Conservation (phyloP, 139 green algal genomes). For the Cymbomonas tetramitiformis region DNA sequence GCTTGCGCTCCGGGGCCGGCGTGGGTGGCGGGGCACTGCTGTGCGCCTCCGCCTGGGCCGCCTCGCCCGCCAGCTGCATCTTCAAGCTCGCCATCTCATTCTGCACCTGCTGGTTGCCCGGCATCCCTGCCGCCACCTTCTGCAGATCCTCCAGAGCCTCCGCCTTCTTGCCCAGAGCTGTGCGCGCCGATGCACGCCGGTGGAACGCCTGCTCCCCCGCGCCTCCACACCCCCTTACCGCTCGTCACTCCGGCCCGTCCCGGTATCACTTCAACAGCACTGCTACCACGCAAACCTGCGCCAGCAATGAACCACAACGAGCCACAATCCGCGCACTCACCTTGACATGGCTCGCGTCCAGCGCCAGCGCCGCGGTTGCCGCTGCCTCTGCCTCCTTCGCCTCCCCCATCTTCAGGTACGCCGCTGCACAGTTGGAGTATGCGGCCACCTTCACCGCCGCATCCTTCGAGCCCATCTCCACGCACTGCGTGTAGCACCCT, state of each 20-base stretch:
- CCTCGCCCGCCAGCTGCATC: background rate
- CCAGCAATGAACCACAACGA: too few species aligned
- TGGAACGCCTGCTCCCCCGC: too few species aligned
- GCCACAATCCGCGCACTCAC: too few species aligned
- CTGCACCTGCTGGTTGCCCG: background rate
- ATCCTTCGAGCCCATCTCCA: too few species aligned
- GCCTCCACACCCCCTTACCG: too few species aligned
- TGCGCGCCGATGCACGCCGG: background rate
- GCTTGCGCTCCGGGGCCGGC: background rate
- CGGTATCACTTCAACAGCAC: too few species aligned
- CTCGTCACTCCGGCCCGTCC: too few species aligned
- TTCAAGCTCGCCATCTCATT: background rate
- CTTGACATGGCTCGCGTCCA: background rate
- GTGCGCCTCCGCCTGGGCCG: background rate
- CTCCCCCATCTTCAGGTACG: background rate
- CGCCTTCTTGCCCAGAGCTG: background rate
- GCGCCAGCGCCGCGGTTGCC: background rate
- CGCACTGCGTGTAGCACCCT: too few species aligned
- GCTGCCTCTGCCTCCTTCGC: background rate
- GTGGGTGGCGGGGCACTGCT: background rate
- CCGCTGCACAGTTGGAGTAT: background rate
- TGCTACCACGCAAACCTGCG: too few species aligned
- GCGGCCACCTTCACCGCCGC: background rate
- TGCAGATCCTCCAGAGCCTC: background rate
- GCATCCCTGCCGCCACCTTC: background rate